Evolutionary conservation across 2,329 filamentous ascomycete species (phyloP), one percentile per base, ranked within the genome.

Genomic region (Plectosphaerella sp.): DNA sequence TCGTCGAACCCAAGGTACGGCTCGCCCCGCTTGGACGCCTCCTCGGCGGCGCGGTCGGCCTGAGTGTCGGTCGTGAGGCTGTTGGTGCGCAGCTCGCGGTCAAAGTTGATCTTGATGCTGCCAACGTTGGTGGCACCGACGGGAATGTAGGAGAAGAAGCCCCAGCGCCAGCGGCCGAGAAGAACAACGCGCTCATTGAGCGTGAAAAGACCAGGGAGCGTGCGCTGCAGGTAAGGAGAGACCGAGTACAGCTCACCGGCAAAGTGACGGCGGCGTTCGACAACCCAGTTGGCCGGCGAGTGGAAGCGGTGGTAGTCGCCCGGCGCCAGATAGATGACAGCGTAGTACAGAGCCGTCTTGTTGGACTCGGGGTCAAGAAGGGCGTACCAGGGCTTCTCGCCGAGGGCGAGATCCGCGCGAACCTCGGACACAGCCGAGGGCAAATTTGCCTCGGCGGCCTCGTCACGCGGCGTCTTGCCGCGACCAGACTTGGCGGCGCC

Each of bases 231-330:
- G 70, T 97, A 99, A 0, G 94, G 94, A 0, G 91, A 96, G 5
- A 99, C 94, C 50, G 88, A 93, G 76, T 89, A 99, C 9, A 99
- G 79, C 70, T 99, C 95, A 53, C 94, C 94, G 1, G 94, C 92
- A 66, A 99, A 99, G 73, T 99, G 94, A n/a, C 94, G 89, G 43
- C 95, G 86, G 58, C 86, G 86, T 71, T 97, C 89, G 35, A 94
- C 94, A 15, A 99, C 91, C 94, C 94, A 99, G 61, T 90, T 88
- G 2, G 91, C 87, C 0, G 94, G 94, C 2, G 90, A 96, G 74
- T 99, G 95, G 76, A 97, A 99, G 58, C 93, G 89, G 73, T 99
- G 94, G 73, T 99, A 99, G 74, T 99, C 95, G 48, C 94, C 94
- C 0, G 94, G 94, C 0, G 95, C 94, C 43, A 99, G 84, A 72